Conservation (phyloP, 2,329 filamentous ascomycete genomes). For the Ceratocystis diversiconidia region DNA sequence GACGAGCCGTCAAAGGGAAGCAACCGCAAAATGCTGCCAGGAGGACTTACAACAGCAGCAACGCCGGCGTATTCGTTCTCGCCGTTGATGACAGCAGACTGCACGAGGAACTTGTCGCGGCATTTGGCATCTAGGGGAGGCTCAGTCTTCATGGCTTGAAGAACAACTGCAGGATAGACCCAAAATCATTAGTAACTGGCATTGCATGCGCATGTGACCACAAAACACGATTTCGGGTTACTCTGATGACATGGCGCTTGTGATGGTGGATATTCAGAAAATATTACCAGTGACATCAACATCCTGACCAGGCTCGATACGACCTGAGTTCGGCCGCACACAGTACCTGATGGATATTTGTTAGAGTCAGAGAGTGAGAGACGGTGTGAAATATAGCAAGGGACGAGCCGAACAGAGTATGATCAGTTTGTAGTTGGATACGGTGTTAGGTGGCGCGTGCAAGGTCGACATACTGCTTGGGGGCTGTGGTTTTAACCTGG, state of each 20-base stretch:
- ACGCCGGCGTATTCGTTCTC: constrained; percentile 77
- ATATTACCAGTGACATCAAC: constrained; percentile 81
- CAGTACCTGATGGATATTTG: constrained; percentile 57
- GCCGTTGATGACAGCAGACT: constrained; percentile 69
- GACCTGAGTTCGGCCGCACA: constrained; percentile 89
- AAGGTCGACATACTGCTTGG: constrained; percentile 66
- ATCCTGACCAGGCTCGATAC: constrained; percentile 76
- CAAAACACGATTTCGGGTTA: not conserved
- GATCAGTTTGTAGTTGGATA: not conserved
- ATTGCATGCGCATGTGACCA: constrained; percentile 21
- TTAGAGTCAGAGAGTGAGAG: not conserved
- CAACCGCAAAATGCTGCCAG: not conserved
- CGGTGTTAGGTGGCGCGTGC: not conserved
- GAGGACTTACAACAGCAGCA: constrained; percentile 55
- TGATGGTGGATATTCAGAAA: constrained; percentile 5
- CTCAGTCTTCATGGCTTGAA: constrained; percentile 96
- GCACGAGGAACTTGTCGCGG: constrained; percentile 94
- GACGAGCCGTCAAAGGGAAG: not conserved
- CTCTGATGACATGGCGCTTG: not conserved
- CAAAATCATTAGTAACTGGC: not conserved
- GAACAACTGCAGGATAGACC: constrained; percentile 48
- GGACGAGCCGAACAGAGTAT: constrained; percentile 2
- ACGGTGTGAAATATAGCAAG: not conserved
- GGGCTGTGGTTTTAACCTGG: constrained; percentile 96
- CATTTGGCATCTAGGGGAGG: constrained; percentile 76